Evolutionary conservation across 441 rosid species (phyloP), one percentile per base, ranked within the genome.

Genomic region (Hypseocharis bilobata): DNA sequence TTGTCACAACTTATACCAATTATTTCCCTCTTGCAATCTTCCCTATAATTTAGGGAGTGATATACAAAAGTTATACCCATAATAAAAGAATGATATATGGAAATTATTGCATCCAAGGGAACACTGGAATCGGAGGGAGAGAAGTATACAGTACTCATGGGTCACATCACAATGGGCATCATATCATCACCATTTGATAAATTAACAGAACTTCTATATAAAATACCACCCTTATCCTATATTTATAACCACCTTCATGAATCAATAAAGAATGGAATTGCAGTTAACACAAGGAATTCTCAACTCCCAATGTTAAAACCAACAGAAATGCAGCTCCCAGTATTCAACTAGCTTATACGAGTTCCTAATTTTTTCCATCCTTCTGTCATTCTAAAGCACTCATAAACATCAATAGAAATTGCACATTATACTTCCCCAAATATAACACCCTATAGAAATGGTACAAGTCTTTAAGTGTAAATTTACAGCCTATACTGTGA

Each of bases 391-490:
- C 1, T 16, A 29, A 19, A 19, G 7, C 42, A 8, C 38, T 26
- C 44, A 25, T 7, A 59, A 27, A 30, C 22, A n/a, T n/a, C 22
- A 29, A n/a, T 29, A 20, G 26, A 30, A 26, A 32, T 14, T 30
- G 16, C 14, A 29, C 11, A 29, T 59, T 7, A 30, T 5, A 13
- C n/a, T 13, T 30, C 6, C 20, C 20, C 28, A 7, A 27, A 59
- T 6, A 59, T 11, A 30, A 6, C 38, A 25, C 8, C 6, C 14
- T 30, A 23, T n/a, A 59, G 25, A 59, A 59, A 58, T 36, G 42
- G 20, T 16, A 5, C 10, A 44, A n/a, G 51, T 30, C 14, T 11
- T 56, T 16, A 70, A 65, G 67, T 72, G 10, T 66, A n/a, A n/a
- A n/a, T 44, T 8, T 14, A n/a, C 57, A 6, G n/a, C 27, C 27